A percentile compares a stretch with the other conserved stretches of the same genome.
Evolutionary conservation across 345 rosid genomes (phyloP).

Genomic region (Adansonia digitata): DNA sequence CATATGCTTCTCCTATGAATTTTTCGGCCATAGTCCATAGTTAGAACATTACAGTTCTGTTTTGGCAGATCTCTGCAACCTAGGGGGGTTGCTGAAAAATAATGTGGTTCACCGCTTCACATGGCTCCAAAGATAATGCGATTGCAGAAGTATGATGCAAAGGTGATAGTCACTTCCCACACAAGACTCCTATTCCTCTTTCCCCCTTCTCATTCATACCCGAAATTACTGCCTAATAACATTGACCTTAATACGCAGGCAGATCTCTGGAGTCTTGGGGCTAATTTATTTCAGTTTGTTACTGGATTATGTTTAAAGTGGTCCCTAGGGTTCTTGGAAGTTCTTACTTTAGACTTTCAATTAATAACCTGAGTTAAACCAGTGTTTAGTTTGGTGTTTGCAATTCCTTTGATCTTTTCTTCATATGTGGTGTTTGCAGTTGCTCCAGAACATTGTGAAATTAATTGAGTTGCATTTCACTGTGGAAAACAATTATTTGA

Average conservation of each 20-base stretch:
- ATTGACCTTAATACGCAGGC: slow-evolving; percentile 62
- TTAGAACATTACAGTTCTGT: slow-evolving; percentile 14
- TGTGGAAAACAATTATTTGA: slow-evolving; percentile 46
- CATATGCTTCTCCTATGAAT: slow-evolving; percentile 16
- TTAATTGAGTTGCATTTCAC: slow-evolving; percentile 82
- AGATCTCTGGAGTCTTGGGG: slow-evolving; percentile 99
- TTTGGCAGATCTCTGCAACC: slow-evolving; percentile 78
- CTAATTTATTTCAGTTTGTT: slow-evolving; percentile 90
- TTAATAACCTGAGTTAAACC: slow-evolving; percentile 2
- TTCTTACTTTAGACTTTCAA: neutral
- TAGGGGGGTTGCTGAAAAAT: slow-evolving; percentile 89
- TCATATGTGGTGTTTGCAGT: slow-evolving; percentile 42
- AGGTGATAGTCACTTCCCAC: slow-evolving; percentile 44
- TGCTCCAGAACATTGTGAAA: slow-evolving; percentile 84
- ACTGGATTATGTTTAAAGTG: slow-evolving; percentile 35
- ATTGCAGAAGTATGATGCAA: slow-evolving; percentile 94
- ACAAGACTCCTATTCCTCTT: neutral
- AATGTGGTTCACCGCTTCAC: slow-evolving; percentile 97
- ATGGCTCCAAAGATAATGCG: slow-evolving; percentile 99
- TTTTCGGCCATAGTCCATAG: slow-evolving; percentile 4
- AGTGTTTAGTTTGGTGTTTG: slow-evolving; percentile 6
- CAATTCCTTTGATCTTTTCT: slow-evolving; percentile 2
- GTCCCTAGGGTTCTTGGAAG: neutral
- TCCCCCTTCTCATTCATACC: neutral
- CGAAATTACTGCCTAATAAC: slow-evolving; percentile 28